phyloP scores from a whole-genome alignment of 176 grass and related monocot species.

The Canna indica region DNA sequence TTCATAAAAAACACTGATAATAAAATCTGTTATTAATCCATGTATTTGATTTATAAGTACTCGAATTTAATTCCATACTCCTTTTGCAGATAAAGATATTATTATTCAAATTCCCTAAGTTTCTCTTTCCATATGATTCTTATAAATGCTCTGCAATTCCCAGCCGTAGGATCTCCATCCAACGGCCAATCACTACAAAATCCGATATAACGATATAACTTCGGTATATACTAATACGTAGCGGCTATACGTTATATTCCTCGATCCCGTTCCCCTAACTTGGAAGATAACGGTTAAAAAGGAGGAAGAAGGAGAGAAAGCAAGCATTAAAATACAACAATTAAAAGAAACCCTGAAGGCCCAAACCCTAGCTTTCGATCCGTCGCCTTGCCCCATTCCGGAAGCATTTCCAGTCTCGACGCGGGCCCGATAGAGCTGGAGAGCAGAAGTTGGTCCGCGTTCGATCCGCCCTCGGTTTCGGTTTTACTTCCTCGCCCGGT shows the following conservation, averaged over 20 bases:
- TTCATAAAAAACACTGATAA: too few relatives aligned
- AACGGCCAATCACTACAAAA: too few relatives aligned
- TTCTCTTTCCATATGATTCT: too few relatives aligned
- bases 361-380: constrained; percentile 1
- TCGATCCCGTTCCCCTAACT: background rate
- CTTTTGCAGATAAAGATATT: too few relatives aligned
- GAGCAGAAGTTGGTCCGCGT: background rate
- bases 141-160: too few relatives aligned
- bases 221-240: too few relatives aligned
- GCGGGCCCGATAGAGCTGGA: background rate
- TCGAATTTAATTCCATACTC: too few relatives aligned
- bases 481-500: background rate
- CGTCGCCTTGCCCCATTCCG: background rate
- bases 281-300: background rate
- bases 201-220: too few relatives aligned
- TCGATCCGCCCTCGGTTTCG: background rate
- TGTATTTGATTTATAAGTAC: too few relatives aligned
- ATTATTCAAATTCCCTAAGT: too few relatives aligned
- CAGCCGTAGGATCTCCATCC: too few relatives aligned
- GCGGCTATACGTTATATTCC: background rate
- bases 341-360: background rate
- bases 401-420: background rate
- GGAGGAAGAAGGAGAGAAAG: background rate
- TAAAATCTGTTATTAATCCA: too few relatives aligned
- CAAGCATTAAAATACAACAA: background rate